Conservation (phyloP, 176 grass and related monocot genomes). For the Cymbopogon citratus region DNA sequence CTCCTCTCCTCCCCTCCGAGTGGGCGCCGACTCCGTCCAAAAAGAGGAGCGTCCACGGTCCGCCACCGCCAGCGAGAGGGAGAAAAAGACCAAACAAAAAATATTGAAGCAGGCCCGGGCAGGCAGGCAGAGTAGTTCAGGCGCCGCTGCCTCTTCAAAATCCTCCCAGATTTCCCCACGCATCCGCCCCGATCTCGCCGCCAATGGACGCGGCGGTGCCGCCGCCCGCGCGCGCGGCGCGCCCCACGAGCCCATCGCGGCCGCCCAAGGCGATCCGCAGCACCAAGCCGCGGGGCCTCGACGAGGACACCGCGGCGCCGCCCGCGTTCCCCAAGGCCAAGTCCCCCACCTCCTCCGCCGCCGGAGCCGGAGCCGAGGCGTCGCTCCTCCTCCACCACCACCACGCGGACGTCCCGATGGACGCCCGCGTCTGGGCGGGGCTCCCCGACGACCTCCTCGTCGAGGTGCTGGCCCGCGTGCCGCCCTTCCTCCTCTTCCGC, state of each 20-base stretch:
- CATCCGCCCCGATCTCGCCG: neutral
- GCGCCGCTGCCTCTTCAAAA: conserved; percentile 23
- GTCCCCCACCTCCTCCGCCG: neutral
- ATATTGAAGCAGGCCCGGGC: too few relatives aligned
- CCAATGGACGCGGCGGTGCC: conserved; percentile 17
- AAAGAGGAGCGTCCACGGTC: conserved; percentile 8
- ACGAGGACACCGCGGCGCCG: conserved; percentile 78
- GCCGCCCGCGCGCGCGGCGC: conserved; percentile 4
- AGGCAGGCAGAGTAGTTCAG: neutral
- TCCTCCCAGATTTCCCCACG: neutral
- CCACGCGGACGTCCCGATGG: conserved; percentile 68
- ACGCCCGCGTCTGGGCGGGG: conserved; percentile 53
- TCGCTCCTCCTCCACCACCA: neutral
- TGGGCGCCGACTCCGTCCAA: conserved; percentile 41
- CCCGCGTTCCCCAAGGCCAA: conserved; percentile 29
- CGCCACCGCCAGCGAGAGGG: neutral
- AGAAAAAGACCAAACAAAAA: neutral
- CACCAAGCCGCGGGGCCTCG: conserved; percentile 75
- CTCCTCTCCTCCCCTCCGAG: neutral
- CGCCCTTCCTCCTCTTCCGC: conserved; percentile 81
- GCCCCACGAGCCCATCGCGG: conserved; percentile 61
- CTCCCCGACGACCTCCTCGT: conserved; percentile 78
- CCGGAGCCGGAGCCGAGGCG: neutral
- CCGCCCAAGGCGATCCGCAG: conserved; percentile 69
- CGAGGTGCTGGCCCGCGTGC: conserved; percentile 83